A percentile compares a stretch with the other conserved stretches of the same genome.
Evolutionary conservation across 2,329 filamentous ascomycete genomes (phyloP).

Genomic region (Teratosphaeria destructans): DNA sequence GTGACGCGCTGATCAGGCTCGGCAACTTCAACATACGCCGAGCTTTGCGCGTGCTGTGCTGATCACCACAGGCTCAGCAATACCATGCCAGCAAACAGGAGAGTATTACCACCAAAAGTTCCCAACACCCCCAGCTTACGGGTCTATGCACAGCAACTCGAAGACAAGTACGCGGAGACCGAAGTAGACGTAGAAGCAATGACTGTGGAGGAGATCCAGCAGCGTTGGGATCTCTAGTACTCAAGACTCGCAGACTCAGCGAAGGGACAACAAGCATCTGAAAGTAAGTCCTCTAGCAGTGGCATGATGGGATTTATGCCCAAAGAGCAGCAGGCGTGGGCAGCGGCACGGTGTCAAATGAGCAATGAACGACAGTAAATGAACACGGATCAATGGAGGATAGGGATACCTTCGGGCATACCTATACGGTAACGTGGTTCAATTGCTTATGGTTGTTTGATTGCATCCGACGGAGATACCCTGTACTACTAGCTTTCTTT

Average conservation of each 20-base stretch:
- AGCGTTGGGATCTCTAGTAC: background rate
- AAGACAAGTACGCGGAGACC: background rate
- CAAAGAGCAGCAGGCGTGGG: background rate
- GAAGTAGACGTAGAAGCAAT: background rate
- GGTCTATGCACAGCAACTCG: background rate
- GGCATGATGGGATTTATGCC: background rate
- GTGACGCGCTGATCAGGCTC: background rate
- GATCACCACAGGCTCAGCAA: background rate
- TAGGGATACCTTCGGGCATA: background rate
- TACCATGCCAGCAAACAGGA: background rate
- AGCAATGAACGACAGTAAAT: background rate
- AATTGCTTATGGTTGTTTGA: background rate
- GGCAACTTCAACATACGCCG: background rate
- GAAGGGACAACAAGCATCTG: background rate
- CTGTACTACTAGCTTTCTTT: conserved; percentile 10
- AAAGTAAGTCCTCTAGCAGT: background rate
- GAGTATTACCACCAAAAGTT: background rate
- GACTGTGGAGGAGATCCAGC: background rate
- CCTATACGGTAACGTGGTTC: conserved; percentile 6
- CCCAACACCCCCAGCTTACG: background rate
- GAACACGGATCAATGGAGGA: background rate
- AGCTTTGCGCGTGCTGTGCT: background rate
- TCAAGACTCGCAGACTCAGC: background rate
- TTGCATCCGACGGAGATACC: conserved; percentile 5
- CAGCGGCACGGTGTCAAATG: background rate